Evolutionary conservation across 1,139 yeast species (phyloP).

Genomic region (Saccharomycopsis hybrid): DNA sequence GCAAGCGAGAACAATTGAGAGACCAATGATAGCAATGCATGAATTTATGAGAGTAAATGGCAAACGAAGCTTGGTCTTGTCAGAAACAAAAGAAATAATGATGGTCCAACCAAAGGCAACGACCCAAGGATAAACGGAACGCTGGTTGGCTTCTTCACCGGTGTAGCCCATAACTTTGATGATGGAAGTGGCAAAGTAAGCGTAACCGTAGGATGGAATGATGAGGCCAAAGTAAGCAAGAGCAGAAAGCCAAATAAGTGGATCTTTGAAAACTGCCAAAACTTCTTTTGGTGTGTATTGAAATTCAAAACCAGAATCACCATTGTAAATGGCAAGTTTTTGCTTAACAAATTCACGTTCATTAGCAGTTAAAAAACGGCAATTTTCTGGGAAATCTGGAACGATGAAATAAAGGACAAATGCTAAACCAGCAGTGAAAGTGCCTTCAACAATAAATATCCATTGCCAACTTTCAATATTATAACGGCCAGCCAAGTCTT

Average conservation of each 20-base stretch:
- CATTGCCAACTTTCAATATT: slow-evolving; percentile 60
- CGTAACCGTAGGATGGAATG: slow-evolving; percentile 67
- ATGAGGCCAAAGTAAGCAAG: slow-evolving; percentile 57
- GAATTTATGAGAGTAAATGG: slow-evolving; percentile 42
- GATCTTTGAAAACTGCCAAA: slow-evolving; percentile 31
- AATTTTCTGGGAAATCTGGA: slow-evolving; percentile 69
- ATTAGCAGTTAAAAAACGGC: slow-evolving; percentile 34
- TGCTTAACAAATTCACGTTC: slow-evolving; percentile 36
- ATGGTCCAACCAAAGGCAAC: slow-evolving; percentile 53
- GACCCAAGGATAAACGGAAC: slow-evolving; percentile 71
- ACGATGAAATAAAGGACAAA: slow-evolving; percentile 53
- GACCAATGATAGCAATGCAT: slow-evolving; percentile 46
- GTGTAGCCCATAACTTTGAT: slow-evolving; percentile 52
- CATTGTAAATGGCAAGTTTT: slow-evolving; percentile 39
- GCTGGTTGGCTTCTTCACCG: slow-evolving; percentile 57
- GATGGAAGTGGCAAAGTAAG: slow-evolving; percentile 63
- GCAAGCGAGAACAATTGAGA: slow-evolving; percentile 42
- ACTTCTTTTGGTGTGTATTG: slow-evolving; percentile 29
- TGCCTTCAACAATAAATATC: slow-evolving; percentile 70
- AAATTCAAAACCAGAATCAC: slow-evolving; percentile 34
- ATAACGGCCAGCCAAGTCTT: slow-evolving; percentile 41
- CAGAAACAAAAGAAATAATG: slow-evolving; percentile 39
- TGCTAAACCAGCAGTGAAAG: slow-evolving; percentile 59
- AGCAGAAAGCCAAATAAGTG: slow-evolving; percentile 50
- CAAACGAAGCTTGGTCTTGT: slow-evolving; percentile 39